Evolutionary conservation across 2,329 filamentous ascomycete species (phyloP).

Genomic region (Basipetospora sp.): DNA sequence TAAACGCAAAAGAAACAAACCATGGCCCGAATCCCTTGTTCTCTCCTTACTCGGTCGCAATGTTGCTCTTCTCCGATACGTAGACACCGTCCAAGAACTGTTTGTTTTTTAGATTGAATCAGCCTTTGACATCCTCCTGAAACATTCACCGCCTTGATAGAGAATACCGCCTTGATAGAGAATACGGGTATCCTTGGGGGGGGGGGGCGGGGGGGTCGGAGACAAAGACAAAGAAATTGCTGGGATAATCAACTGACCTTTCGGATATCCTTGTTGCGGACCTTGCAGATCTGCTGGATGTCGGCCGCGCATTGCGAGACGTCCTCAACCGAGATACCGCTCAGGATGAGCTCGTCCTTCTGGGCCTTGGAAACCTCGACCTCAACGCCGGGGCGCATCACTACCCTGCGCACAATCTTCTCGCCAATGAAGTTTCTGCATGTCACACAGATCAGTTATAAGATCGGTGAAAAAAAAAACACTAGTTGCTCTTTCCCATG

Average conservation of each 20-base stretch:
- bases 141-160: no score
- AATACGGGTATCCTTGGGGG: neutral
- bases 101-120: no score
- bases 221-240: no score
- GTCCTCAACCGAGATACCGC: slow-evolving; percentile 88
- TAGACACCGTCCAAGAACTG: slow-evolving; percentile 99
- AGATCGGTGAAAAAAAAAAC: no score
- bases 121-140: no score
- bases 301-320: slow-evolving; percentile 97
- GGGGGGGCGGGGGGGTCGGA: neutral
- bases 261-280: slow-evolving; percentile 99
- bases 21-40: slow-evolving; percentile 21
- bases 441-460: slow-evolving; percentile 10
- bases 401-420: slow-evolving; percentile 92
- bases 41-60: slow-evolving; percentile 52
- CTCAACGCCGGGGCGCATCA: slow-evolving; percentile 79
- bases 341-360: slow-evolving; percentile 94
- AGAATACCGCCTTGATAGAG: neutral
- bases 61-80: slow-evolving; percentile 97
- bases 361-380: slow-evolving; percentile 78
- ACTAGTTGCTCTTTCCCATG: no score
- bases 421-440: slow-evolving; percentile 91
- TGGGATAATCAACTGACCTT: slow-evolving; percentile 45
- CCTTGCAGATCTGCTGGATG: slow-evolving; percentile 98
- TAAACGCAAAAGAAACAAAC: slow-evolving; percentile 38